A percentile compares a stretch with the other conserved stretches of the same genome.
Conservation (phyloP, 495 filamentous ascomycete genomes). For the Tuber melanosporum region DNA sequence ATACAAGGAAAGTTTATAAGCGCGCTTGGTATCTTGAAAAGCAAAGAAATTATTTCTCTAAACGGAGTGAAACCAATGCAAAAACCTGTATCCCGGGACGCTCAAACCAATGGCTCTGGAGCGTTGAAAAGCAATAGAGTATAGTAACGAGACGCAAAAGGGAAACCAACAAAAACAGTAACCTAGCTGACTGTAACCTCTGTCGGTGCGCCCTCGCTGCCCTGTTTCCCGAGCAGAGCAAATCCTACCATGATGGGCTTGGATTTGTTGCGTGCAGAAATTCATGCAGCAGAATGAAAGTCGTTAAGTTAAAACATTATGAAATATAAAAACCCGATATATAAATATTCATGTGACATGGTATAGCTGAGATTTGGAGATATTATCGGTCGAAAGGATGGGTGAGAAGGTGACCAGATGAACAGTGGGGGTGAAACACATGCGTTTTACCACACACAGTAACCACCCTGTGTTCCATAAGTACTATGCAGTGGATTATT, state of each 20-base stretch:
- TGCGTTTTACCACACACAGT: slow-evolving; percentile 32
- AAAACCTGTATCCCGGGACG: neutral
- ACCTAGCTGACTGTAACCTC: slow-evolving; percentile 28
- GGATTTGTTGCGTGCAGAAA: slow-evolving; percentile 27
- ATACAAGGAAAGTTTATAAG: neutral
- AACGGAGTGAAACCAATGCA: slow-evolving; percentile 25
- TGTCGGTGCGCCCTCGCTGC: slow-evolving; percentile 32
- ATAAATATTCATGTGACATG: slow-evolving; percentile 1
- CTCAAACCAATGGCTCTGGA: neutral
- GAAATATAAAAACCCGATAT: slow-evolving; percentile 14
- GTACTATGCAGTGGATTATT: slow-evolving; percentile 41
- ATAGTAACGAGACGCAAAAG: neutral
- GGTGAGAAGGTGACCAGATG: neutral
- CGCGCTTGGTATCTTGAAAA: slow-evolving; percentile 15
- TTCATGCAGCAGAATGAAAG: slow-evolving; percentile 8
- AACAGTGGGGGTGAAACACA: neutral
- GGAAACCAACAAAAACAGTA: slow-evolving; percentile 18
- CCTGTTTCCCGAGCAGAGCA: slow-evolving; percentile 25
- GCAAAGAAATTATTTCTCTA: slow-evolving; percentile 29
- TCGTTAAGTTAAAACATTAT: slow-evolving; percentile 21
- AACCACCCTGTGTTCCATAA: slow-evolving; percentile 30
- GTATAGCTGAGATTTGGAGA: neutral
- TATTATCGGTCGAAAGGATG: neutral
- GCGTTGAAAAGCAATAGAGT: neutral
- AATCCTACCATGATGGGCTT: slow-evolving; percentile 28